Percentiles rank a stretch among this genome's conserved stretches.
These are phyloP conservation scores for Eleusine indica DNA, from an alignment of 176 grass and related monocot species.

Conservation along the genomic window DNA sequence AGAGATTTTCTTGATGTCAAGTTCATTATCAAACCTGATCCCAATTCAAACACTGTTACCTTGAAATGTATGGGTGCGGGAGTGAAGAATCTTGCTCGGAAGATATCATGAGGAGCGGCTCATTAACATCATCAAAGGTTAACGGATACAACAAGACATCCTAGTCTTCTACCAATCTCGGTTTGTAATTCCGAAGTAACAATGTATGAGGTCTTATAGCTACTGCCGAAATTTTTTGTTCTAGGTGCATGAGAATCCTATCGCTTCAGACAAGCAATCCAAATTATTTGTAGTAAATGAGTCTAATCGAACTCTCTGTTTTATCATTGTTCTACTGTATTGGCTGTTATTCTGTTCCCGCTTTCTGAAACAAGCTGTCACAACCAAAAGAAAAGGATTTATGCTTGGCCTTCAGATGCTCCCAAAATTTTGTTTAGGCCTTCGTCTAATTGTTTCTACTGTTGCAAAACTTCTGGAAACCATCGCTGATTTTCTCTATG, in stretches of 20 bases:
- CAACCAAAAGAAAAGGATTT: background rate
- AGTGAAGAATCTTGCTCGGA: slow-evolving; percentile 78
- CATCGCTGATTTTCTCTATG: too few relatives aligned
- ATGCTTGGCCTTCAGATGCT: background rate
- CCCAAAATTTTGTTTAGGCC: background rate
- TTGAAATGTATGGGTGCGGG: slow-evolving; percentile 81
- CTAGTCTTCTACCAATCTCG: background rate
- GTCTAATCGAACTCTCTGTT: slow-evolving; percentile 6
- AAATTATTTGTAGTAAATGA: slow-evolving; percentile 14
- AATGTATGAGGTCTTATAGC: background rate
- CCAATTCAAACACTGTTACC: slow-evolving; percentile 64
- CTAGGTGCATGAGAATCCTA: background rate
- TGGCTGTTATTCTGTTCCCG: background rate
- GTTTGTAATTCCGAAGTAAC: slow-evolving; percentile 20
- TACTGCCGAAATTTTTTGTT: slow-evolving; percentile 2
- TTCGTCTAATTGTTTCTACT: background rate
- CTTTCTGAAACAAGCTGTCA: background rate
- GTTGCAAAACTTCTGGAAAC: background rate
- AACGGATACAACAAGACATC: background rate
- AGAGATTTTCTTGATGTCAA: slow-evolving; percentile 82
- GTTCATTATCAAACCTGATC: slow-evolving; percentile 80
- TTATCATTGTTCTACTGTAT: background rate
- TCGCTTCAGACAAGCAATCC: background rate
- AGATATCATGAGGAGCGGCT: slow-evolving; percentile 51
- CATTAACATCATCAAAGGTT: slow-evolving; percentile 4